phyloP scores from a whole-genome alignment of 306 rosid species.

The Medicago arabica region DNA sequence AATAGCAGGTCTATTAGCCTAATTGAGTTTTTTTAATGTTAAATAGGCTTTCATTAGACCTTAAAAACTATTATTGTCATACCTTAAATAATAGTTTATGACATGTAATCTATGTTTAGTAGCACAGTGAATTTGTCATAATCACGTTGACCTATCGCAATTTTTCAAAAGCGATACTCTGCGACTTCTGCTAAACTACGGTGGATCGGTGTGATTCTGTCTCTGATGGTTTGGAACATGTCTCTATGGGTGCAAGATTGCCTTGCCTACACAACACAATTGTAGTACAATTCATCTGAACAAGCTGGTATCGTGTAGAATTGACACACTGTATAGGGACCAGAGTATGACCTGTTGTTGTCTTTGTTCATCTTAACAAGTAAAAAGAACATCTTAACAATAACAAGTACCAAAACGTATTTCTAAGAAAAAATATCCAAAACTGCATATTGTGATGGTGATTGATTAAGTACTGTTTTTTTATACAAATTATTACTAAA shows the following conservation, averaged over 20 bases:
- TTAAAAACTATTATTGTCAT: too few species aligned
- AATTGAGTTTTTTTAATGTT: too few species aligned
- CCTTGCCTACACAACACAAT: too few species aligned
- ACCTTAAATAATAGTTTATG: background rate
- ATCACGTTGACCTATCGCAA: too few species aligned
- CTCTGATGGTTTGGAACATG: too few species aligned
- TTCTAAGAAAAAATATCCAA: background rate
- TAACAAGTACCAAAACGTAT: background rate
- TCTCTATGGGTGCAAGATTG: too few species aligned
- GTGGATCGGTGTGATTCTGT: too few species aligned
- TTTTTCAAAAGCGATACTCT: too few species aligned
- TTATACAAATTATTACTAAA: background rate
- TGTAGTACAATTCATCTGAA: too few species aligned
- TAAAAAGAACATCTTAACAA: background rate
- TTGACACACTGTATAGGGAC: background rate
- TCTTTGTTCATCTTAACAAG: background rate
- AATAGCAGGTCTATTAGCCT: background rate
- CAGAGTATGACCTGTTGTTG: background rate
- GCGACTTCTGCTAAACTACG: too few species aligned
- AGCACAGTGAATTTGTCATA: too few species aligned
- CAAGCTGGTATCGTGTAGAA: background rate
- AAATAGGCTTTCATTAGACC: too few species aligned
- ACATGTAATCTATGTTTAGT: background rate
- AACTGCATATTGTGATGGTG: slow-evolving; percentile 7
- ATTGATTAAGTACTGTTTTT: background rate